A percentile compares a stretch with the other conserved stretches of the same genome.
Evolutionary conservation across 176 grass and related monocot species (phyloP).

Genomic region (Puya raimondii): DNA sequence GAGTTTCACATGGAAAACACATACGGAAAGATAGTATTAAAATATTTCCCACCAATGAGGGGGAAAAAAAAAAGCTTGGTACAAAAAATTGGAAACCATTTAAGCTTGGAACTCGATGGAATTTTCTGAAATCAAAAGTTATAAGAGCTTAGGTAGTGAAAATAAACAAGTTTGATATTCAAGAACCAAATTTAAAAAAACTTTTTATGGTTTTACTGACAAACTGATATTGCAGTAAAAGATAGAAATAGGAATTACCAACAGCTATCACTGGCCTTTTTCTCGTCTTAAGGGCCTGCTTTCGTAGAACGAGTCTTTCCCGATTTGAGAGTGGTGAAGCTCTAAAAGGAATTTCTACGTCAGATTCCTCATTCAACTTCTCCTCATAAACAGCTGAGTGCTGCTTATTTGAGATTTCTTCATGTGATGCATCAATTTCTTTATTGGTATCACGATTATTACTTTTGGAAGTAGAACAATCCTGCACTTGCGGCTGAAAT

Average conservation of each 20-base stretch:
- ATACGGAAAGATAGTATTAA: too few relatives aligned
- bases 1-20: too few relatives aligned
- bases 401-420: background rate
- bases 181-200: too few relatives aligned
- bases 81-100: too few relatives aligned
- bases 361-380: slow-evolving; percentile 18
- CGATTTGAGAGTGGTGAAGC: slow-evolving; percentile 63
- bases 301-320: slow-evolving; percentile 82
- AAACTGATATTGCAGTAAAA: background rate
- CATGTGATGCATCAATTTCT: slow-evolving; percentile 11
- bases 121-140: too few relatives aligned
- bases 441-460: slow-evolving; percentile 19
- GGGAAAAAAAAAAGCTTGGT: too few relatives aligned
- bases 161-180: too few relatives aligned
- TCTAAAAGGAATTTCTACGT: slow-evolving; percentile 31
- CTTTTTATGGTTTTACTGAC: too few relatives aligned
- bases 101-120: too few relatives aligned
- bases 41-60: too few relatives aligned
- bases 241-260: slow-evolving; percentile 38
- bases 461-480: slow-evolving; percentile 20
- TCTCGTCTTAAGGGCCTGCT: slow-evolving; percentile 82
- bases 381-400: background rate
- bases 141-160: too few relatives aligned
- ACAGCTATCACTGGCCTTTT: slow-evolving; percentile 71
- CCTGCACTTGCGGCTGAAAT: slow-evolving; percentile 31